Evolutionary conservation across 192 early-diverging fungal species (phyloP).

Genomic region (Podila clonocystis): DNA sequence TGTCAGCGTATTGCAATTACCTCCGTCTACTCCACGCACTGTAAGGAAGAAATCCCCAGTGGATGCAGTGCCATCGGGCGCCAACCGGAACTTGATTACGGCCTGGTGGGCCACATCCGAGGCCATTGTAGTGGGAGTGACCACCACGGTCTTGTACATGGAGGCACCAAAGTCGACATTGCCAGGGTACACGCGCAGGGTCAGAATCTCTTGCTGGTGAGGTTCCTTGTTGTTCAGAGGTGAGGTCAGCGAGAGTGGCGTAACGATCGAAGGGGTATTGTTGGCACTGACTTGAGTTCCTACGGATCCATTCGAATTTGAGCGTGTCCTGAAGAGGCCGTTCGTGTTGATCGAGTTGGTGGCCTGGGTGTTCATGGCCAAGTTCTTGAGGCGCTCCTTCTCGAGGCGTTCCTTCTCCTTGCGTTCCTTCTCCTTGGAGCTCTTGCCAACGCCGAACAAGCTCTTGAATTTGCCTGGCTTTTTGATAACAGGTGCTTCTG

Average conservation of each 20-base stretch:
- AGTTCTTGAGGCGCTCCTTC: conserved; percentile 25
- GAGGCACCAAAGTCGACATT: conserved; percentile 65
- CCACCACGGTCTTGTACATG: conserved; percentile 63
- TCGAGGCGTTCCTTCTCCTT: conserved; percentile 48
- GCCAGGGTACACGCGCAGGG: conserved; percentile 63
- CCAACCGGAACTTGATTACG: conserved; percentile 61
- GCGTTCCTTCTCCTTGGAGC: conserved; percentile 50
- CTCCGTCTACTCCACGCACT: conserved; percentile 63
- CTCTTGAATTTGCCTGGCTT: conserved; percentile 54
- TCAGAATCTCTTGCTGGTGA: conserved; percentile 49
- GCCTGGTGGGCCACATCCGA: conserved; percentile 61
- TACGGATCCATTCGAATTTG: conserved; percentile 47
- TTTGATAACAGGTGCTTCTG: conserved; percentile 24
- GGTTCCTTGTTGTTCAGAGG: conserved; percentile 20
- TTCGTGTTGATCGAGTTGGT: background rate
- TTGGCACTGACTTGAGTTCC: conserved; percentile 7
- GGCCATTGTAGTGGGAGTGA: conserved; percentile 56
- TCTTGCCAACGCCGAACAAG: conserved; percentile 44
- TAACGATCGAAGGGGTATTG: background rate
- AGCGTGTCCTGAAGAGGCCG: conserved; percentile 34
- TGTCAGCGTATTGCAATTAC: conserved; percentile 23
- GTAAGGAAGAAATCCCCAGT: conserved; percentile 61
- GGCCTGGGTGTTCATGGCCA: conserved; percentile 12
- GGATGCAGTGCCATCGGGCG: conserved; percentile 55
- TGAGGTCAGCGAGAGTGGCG: conserved; percentile 8